A percentile compares a stretch with the other conserved stretches of the same genome.
phyloP scores from a whole-genome alignment of 2,329 filamentous ascomycete species.

The Botrytis fabae region DNA sequence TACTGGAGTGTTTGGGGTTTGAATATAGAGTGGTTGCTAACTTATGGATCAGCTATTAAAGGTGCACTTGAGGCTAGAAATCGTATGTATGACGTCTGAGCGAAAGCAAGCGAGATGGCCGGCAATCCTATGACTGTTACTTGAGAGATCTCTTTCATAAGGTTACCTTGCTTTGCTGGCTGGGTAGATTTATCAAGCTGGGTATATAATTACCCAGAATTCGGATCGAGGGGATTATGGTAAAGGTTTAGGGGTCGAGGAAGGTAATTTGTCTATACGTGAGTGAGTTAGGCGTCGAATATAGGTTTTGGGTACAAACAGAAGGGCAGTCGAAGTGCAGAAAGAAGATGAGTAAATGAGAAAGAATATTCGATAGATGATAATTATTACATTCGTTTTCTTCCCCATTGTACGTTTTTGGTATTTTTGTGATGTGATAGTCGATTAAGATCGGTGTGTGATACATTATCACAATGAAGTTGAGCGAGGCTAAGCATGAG shows the following conservation, averaged over 20 bases:
- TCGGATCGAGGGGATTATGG: neutral
- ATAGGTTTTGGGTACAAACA: neutral
- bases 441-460: no score
- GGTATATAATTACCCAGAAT: neutral
- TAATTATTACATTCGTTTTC: neutral
- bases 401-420: neutral
- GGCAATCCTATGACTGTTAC: fast-evolving
- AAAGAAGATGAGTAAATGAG: neutral
- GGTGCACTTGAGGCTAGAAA: constrained; percentile 30
- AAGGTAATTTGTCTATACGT: neutral
- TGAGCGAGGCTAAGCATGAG: no score
- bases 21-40: constrained; percentile 47
- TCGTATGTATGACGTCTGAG: constrained; percentile 34
- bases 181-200: neutral
- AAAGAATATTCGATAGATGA: neutral
- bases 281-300: neutral
- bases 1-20: constrained; percentile 45
- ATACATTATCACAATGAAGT: no score
- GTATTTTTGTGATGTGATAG: no score
- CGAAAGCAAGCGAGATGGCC: neutral
- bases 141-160: fast-evolving
- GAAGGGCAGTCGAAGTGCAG: neutral
- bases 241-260: neutral
- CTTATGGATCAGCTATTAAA: constrained; percentile 29
- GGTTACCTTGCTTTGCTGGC: neutral